A percentile compares a stretch with the other conserved stretches of the same genome.
phyloP scores from a whole-genome alignment of 2,329 filamentous ascomycete species.

The Coniochaeta sp. region DNA sequence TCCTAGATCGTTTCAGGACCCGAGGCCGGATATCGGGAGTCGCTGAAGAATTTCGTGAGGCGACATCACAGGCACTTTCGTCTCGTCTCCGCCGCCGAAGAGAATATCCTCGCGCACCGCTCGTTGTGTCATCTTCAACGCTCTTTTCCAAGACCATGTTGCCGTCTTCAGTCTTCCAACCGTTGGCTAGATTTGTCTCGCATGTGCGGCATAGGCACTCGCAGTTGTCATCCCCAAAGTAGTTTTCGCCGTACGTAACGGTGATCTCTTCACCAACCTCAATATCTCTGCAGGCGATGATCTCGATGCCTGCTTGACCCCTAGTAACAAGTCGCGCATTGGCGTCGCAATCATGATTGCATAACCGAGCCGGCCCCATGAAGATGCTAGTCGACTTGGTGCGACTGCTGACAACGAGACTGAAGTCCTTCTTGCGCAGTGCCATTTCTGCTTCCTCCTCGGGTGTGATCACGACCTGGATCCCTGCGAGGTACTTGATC shows the following conservation, averaged over 20 bases:
- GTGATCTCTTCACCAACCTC: conserved; percentile 89
- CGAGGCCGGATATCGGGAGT: conserved; percentile 48
- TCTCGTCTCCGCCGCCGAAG: conserved; percentile 47
- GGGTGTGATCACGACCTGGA: conserved; percentile 84
- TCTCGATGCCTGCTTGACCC: conserved; percentile 81
- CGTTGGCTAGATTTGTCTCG: conserved; percentile 67
- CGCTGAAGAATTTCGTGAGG: conserved; percentile 50
- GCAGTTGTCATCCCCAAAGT: conserved; percentile 91
- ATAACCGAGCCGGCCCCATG: conserved; percentile 89
- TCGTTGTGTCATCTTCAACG: conserved; percentile 41
- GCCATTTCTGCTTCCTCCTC: conserved; percentile 84
- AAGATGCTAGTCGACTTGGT: conserved; percentile 89
- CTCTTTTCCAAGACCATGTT: conserved; percentile 35
- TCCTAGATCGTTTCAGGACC: conserved; percentile 30
- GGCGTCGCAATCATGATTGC: conserved; percentile 93
- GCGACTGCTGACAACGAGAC: conserved; percentile 87
- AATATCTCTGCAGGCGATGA: conserved; percentile 77
- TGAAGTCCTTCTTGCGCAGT: conserved; percentile 83
- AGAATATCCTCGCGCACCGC: conserved; percentile 39
- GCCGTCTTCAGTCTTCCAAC: conserved; percentile 60
- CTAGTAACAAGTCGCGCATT: conserved; percentile 83
- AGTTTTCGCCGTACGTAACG: conserved; percentile 90
- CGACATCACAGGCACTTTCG: conserved; percentile 30
- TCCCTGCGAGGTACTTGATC: conserved; percentile 85
- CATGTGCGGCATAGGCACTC: conserved; percentile 90